Base-by-base conservation (phyloP, 306 rosid genomes). In the Fragaria vesca region DNA sequence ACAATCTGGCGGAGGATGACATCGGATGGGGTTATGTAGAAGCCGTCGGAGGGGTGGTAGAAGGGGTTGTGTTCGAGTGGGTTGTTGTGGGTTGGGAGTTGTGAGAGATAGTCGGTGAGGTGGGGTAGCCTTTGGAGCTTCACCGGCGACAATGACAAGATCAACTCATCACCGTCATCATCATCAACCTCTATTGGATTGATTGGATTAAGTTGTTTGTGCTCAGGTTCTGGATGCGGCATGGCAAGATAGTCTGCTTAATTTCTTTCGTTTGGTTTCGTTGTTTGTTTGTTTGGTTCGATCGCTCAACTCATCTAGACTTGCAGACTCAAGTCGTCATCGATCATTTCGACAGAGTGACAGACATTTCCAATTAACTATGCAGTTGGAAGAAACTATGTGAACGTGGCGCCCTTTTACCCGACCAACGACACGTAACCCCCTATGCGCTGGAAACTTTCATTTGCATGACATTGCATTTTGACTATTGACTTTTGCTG, bases 21-120 rank as follows among this genome's bases (percentile, higher is more conserved):
- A 69, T 88, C 91, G 38, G 85, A 72, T 55, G 66, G 76, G 43
- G 68, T 46, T 21, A 81, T 40, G 88, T 83, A 88, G 85, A 88
- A 83, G 24, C 83, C 85, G 5, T 78, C 74, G 30, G 83, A 66
- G 4, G 81, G 81, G 79, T 46, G 86, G 83, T 71, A 86, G 80
- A 66, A 86, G 18, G 75, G 81, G 76, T 86, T 86, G 46, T n/a
- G 16, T 17, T 86, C 81, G 5, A 86, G 65, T 5, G 89, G 89
- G 69, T 75, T 86, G 18, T 78, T 69, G 20, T 57, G 72, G 83
- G 79, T 38, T 36, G 55, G 66, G 72, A 79, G 78, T 51, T 66
- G 54, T 12, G 79, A 70, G 66, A 79, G 73, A 45, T 48, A 17
- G 75, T 85, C 72, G 54, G 78, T 76, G 3, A 85, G 78, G 78